A percentile compares a stretch with the other conserved stretches of the same genome.
phyloP scores from a whole-genome alignment of 371 early-diverging fungal species.

The Lichtheimia hyalospora region DNA sequence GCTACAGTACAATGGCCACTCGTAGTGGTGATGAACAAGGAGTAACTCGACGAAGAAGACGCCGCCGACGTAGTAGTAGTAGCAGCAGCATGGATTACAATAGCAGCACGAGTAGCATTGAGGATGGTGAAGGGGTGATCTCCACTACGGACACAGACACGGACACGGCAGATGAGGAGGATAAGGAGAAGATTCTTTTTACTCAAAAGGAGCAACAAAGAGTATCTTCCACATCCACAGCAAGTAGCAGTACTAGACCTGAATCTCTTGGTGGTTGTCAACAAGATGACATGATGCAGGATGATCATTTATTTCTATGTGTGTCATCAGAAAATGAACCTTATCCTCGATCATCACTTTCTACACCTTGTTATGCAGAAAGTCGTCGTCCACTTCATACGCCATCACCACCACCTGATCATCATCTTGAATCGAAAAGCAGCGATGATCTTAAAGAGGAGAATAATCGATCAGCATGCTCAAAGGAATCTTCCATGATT shows the following conservation, averaged over 20 bases:
- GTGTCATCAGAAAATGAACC: too few species aligned
- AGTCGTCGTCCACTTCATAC: too few species aligned
- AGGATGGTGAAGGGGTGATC: not conserved
- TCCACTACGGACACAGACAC: not conserved
- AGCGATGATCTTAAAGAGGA: not conserved
- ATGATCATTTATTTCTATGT: too few species aligned
- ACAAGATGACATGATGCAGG: too few species aligned
- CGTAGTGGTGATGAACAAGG: not conserved
- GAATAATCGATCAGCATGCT: too few species aligned
- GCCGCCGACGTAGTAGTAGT: not conserved
- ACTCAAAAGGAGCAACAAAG: not conserved
- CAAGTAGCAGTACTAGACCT: too few species aligned
- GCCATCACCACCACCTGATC: too few species aligned
- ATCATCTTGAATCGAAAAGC: not conserved
- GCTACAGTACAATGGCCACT: constrained; percentile 22
- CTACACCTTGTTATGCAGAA: too few species aligned
- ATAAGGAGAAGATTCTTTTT: not conserved
- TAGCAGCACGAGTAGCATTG: not conserved
- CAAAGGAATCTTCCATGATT: constrained; percentile 5
- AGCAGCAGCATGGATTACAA: constrained; percentile 3
- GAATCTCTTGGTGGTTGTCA: too few species aligned
- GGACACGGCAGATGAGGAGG: constrained; percentile 5
- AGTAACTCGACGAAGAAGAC: not conserved
- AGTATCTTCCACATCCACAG: not conserved
- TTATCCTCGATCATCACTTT: too few species aligned